Percentiles rank a stretch among this genome's conserved stretches.
phyloP scores from a whole-genome alignment of 495 filamentous ascomycete species.

The Tuber indicum region DNA sequence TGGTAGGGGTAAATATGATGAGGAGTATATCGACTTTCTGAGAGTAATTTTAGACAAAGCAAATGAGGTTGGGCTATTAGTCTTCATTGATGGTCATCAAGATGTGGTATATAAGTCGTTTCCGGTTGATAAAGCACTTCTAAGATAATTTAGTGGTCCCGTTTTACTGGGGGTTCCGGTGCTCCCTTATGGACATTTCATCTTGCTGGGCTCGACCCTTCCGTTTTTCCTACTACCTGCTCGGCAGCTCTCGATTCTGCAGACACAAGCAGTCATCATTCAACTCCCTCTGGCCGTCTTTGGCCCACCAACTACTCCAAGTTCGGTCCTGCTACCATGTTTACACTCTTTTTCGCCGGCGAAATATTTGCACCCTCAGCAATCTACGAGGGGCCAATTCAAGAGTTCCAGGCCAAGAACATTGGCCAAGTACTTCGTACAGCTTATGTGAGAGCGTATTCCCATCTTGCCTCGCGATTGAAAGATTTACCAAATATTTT shows the following conservation, averaged over 20 bases:
- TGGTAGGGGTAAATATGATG: conserved; percentile 63
- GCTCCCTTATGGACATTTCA: conserved; percentile 71
- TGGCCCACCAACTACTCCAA: conserved; percentile 49
- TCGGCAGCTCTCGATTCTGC: conserved; percentile 30
- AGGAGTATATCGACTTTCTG: conserved; percentile 63
- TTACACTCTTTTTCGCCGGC: conserved; percentile 83
- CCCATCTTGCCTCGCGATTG: conserved; percentile 48
- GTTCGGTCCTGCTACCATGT: conserved; percentile 80
- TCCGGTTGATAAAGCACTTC: neutral
- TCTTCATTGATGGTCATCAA: conserved; percentile 74
- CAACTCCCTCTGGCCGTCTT: conserved; percentile 33
- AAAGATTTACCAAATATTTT: conserved; percentile 46
- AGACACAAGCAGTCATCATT: conserved; percentile 24
- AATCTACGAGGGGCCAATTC: conserved; percentile 47
- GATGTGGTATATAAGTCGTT: conserved; percentile 54
- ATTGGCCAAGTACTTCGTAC: conserved; percentile 67
- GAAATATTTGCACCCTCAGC: conserved; percentile 66
- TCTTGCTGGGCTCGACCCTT: conserved; percentile 61
- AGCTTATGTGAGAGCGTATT: conserved; percentile 59
- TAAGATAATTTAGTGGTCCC: conserved; percentile 54
- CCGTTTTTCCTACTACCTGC: conserved; percentile 52
- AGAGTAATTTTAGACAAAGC: conserved; percentile 59
- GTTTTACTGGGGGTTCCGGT: conserved; percentile 65
- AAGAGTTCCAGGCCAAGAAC: conserved; percentile 55
- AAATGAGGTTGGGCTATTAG: conserved; percentile 60